These are phyloP conservation scores for Solanum hybrid DNA, from an alignment of 305 asterid genomes.

Conservation along the genomic window DNA sequence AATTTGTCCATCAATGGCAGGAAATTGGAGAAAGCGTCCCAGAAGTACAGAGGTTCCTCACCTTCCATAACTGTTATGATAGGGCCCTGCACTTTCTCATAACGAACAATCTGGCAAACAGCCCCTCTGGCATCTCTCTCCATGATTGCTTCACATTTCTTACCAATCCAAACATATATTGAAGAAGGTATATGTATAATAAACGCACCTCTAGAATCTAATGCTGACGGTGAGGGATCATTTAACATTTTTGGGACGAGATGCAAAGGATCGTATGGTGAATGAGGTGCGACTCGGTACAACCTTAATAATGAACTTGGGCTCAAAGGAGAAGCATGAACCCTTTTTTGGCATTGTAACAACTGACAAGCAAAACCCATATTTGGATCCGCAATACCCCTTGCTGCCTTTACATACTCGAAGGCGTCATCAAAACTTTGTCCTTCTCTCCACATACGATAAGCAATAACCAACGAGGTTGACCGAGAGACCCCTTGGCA, in stretches of 20 bases:
- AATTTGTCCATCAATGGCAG: conserved; percentile 37
- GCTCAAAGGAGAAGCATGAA: conserved; percentile 42
- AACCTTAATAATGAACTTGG: conserved; percentile 37
- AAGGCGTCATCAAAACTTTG: conserved; percentile 47
- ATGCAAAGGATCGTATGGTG: conserved; percentile 45
- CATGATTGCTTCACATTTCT: conserved; percentile 33
- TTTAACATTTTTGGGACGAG: conserved; percentile 42
- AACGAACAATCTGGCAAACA: conserved; percentile 44
- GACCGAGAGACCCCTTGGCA: conserved; percentile 49
- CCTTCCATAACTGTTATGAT: conserved; percentile 28
- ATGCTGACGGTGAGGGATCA: conserved; percentile 33
- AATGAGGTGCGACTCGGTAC: conserved; percentile 40
- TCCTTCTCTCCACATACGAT: conserved; percentile 49
- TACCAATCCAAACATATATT: conserved; percentile 40
- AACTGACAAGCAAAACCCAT: conserved; percentile 51
- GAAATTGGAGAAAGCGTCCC: conserved; percentile 42
- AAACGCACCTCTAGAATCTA: conserved; percentile 49
- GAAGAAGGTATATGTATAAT: conserved; percentile 36
- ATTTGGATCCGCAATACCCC: conserved; percentile 48
- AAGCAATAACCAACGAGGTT: conserved; percentile 41
- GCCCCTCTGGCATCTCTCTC: conserved; percentile 44
- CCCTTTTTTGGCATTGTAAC: conserved; percentile 44
- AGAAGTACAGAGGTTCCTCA: conserved; percentile 34
- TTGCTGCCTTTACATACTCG: conserved; percentile 41
- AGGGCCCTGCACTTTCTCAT: conserved; percentile 41